Evolutionary conservation across 345 rosid species (phyloP).

Genomic region (Triadica sebifera): DNA sequence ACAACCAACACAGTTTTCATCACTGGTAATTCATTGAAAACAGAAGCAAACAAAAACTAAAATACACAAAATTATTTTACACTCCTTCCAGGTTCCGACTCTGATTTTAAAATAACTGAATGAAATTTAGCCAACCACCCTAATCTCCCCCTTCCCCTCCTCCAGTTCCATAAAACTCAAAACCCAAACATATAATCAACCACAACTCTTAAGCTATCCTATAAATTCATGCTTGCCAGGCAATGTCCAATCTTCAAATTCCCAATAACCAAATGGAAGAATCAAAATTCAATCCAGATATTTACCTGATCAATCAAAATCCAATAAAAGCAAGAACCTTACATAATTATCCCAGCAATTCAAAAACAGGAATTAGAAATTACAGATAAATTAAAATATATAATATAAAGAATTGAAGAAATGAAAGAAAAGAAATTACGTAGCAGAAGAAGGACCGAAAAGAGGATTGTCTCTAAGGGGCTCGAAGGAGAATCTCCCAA

Average conservation of each 20-base stretch:
- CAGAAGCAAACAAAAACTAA: not conserved
- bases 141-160: not conserved
- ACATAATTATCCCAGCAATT: not conserved
- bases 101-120: no score
- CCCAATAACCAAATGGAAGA: not conserved
- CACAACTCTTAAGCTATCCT: not conserved
- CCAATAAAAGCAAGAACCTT: not conserved
- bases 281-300: not conserved
- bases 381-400: not conserved
- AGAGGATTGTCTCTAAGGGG: constrained; percentile 33
- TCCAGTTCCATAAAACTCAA: constrained; percentile 7
- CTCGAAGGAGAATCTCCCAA: constrained; percentile 34
- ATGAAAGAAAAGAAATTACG: constrained; percentile 13
- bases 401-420: not conserved
- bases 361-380: not conserved
- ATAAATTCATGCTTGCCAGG: not conserved
- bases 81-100: no score
- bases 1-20: not conserved
- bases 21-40: not conserved
- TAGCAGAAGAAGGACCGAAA: constrained; percentile 35
- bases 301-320: not conserved
- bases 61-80: not conserved
- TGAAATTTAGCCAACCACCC: no score
- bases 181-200: constrained; percentile 7
- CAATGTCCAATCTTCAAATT: not conserved